These are phyloP conservation scores for Phoma sp. DNA, from an alignment of 2,329 filamentous ascomycete species.

Conservation along the genomic window DNA sequence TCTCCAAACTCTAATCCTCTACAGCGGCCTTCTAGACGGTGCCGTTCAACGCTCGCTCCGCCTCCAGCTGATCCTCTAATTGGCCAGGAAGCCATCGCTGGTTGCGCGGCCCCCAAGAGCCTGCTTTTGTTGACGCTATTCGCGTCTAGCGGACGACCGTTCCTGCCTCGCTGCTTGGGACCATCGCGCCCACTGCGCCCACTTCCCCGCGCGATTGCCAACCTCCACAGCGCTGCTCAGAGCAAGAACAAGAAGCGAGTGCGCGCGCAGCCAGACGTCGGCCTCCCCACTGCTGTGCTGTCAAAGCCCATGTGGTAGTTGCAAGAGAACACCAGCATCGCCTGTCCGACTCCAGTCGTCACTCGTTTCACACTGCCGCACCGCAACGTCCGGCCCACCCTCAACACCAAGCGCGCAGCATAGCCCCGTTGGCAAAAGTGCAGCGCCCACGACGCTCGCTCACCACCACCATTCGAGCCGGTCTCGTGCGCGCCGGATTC, in stretches of 20 bases:
- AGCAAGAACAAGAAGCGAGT: constrained; percentile 6
- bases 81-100: constrained; percentile 20
- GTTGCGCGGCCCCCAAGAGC: constrained; percentile 14
- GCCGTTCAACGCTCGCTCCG: constrained; percentile 23
- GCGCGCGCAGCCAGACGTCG: constrained; percentile 17
- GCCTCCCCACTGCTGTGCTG: constrained; percentile 12
- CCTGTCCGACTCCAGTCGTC: constrained; percentile 33
- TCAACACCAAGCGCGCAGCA: constrained; percentile 23
- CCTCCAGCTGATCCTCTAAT: constrained; percentile 16
- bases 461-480: constrained; percentile 31
- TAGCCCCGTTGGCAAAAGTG: constrained; percentile 6
- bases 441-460: constrained; percentile 17
- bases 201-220: constrained; percentile 18
- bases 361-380: constrained; percentile 37
- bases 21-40: constrained; percentile 13
- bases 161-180: constrained; percentile 2
- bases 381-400: constrained; percentile 33
- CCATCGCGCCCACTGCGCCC: constrained; percentile 13
- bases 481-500: constrained; percentile 39
- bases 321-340: constrained; percentile 33
- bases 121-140: constrained; percentile 14
- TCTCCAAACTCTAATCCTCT: constrained; percentile 20
- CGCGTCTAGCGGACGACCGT: constrained; percentile 1
- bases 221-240: constrained; percentile 12
- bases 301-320: constrained; percentile 20